Evolutionary conservation across 306 rosid genomes (phyloP), one percentile per base, ranked within the genome.

Genomic region (Spatholobus suberectus): DNA sequence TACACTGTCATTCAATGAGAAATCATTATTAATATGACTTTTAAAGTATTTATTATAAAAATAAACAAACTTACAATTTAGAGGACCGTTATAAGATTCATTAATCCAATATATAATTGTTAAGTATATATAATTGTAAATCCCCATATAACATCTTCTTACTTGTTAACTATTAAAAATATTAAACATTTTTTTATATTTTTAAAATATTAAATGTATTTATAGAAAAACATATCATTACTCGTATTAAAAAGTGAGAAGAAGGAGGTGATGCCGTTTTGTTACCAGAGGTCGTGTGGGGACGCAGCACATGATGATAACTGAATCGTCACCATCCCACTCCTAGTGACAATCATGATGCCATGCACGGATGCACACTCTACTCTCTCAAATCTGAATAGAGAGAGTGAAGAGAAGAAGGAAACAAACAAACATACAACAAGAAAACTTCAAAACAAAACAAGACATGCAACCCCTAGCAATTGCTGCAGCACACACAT

Each of bases 221-320:
- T n/a, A n/a, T n/a, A n/a, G n/a, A n/a, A n/a, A n/a, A n/a, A n/a
- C n/a, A n/a, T n/a, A n/a, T n/a, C n/a, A n/a, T n/a, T n/a, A n/a
- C n/a, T n/a, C n/a, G n/a, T n/a, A 29, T 46, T 46, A 17, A n/a
- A 51, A 51, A 51, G 58, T 51, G 24, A n/a, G 58, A 51, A 51
- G 54, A 15, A 47, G 54, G 5, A 47, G 58, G 4, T n/a, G 58
- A 44, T 44, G 49, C 4, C 1, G 49, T 3, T 44, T 6, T 44
- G 17, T 6, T 14, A 47, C 18, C 20, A 47, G 14, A 18, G 59
- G 21, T 52, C 14, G 20, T 70, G 83, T 76, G 75, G 83, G 85
- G 77, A 83, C 85, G 27, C 70, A 73, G 44, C 47, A 73, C 86
- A 81, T 84, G 90, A 84, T 84, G 87, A 63, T 69, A 80, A 71